Percentiles rank a stretch among this genome's conserved stretches.
Evolutionary conservation across 2,329 filamentous ascomycete species (phyloP).

Genomic region (Fusarium pseudograminearum): DNA sequence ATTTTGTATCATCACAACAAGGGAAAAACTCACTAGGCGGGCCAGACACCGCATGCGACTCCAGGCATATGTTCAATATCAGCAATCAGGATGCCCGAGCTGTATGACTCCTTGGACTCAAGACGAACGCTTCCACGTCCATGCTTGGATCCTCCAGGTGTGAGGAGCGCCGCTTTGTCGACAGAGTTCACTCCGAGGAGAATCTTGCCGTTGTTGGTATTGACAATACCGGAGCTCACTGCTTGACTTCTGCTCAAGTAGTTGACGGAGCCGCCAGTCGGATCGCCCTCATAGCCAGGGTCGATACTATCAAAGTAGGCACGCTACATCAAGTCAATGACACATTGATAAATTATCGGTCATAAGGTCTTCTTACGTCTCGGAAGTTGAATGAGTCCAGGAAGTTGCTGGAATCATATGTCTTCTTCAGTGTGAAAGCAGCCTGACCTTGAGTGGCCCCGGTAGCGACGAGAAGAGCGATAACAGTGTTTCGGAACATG

Average conservation of each 20-base stretch:
- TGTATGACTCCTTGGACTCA: constrained; percentile 20
- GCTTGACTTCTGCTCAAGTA: constrained; percentile 17
- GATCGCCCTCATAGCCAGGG: constrained; percentile 17
- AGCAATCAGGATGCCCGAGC: constrained; percentile 21
- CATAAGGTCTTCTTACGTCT: background rate
- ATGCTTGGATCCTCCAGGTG: background rate
- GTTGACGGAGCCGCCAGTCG: constrained; percentile 19
- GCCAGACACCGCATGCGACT: constrained; percentile 22
- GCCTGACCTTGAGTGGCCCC: background rate
- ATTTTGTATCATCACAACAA: too few species aligned
- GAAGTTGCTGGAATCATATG: constrained; percentile 23
- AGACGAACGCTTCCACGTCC: constrained; percentile 20
- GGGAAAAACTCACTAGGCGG: background rate
- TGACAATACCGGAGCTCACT: constrained; percentile 19
- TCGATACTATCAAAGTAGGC: constrained; percentile 12
- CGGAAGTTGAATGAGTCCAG: constrained; percentile 22
- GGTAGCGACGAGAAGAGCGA: background rate
- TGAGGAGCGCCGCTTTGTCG: constrained; percentile 1
- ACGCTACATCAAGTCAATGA: background rate
- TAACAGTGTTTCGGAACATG: constrained; percentile 6
- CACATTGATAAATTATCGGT: fast-evolving
- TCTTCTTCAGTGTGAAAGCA: constrained; percentile 15
- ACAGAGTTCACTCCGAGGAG: constrained; percentile 13
- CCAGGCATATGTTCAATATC: constrained; percentile 30
- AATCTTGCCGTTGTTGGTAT: constrained; percentile 12